A percentile compares a stretch with the other conserved stretches of the same genome.
Conservation (phyloP, 2,329 filamentous ascomycete genomes). For the Myriangium duriaei region DNA sequence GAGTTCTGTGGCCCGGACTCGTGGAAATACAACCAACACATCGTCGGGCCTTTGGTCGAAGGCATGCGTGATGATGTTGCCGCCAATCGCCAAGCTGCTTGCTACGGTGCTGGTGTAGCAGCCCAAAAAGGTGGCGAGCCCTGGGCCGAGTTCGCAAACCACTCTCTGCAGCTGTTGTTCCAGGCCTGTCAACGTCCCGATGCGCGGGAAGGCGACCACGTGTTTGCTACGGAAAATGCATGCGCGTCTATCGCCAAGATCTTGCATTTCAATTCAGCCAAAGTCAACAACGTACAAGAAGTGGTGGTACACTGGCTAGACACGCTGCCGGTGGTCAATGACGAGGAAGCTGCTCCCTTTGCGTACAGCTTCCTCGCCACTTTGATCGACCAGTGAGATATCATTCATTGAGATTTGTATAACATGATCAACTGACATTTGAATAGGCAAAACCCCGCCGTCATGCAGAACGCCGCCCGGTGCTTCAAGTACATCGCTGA, state of each 20-base stretch:
- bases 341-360: constrained; percentile 94
- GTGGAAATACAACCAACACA: constrained; percentile 73
- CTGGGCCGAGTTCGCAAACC: constrained; percentile 79
- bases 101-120: constrained; percentile 90
- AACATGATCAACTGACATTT: constrained; percentile 18
- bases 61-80: constrained; percentile 78
- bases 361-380: constrained; percentile 86
- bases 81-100: constrained; percentile 87
- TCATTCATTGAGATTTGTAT: neutral
- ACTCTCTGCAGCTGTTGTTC: constrained; percentile 70
- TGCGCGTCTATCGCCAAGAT: constrained; percentile 96
- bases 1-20: constrained; percentile 91
- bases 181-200: constrained; percentile 70
- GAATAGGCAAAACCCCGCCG: constrained; percentile 68
- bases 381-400: constrained; percentile 82
- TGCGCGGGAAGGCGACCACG: constrained; percentile 78
- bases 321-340: constrained; percentile 82
- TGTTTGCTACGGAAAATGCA: constrained; percentile 95
- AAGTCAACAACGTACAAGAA: constrained; percentile 62
- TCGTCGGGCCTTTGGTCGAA: constrained; percentile 73
- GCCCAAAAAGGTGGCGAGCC: constrained; percentile 79
- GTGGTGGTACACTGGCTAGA: constrained; percentile 78
- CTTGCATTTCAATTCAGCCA: constrained; percentile 71
- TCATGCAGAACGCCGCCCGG: constrained; percentile 64
- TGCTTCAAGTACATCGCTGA: constrained; percentile 77